A percentile compares a stretch with the other conserved stretches of the same genome.
These are phyloP conservation scores for Whalleya microplaca DNA, from an alignment of 2,329 filamentous ascomycete species.

Conservation along the genomic window DNA sequence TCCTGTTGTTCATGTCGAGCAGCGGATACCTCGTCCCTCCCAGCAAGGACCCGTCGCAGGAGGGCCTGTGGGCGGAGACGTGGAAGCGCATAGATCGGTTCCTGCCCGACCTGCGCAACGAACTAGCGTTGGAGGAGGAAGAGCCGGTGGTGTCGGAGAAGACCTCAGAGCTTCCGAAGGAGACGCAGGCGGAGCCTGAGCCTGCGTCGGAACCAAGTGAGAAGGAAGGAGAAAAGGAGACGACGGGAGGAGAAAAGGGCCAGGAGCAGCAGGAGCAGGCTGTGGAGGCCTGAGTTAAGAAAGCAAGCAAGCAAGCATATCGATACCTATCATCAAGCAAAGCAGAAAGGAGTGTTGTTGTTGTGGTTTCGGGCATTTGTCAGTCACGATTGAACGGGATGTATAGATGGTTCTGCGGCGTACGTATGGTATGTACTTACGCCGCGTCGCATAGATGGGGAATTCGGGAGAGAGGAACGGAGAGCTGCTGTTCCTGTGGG, in stretches of 20 bases:
- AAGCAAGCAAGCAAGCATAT: too few relatives aligned
- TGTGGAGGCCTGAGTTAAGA: slow-evolving; percentile 1
- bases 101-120: slow-evolving; percentile 61
- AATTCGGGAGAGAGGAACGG: too few relatives aligned
- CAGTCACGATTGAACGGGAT: too few relatives aligned
- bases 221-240: background rate
- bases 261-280: slow-evolving; percentile 10
- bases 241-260: slow-evolving; percentile 9
- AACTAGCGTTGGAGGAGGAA: slow-evolving; percentile 61
- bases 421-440: too few relatives aligned
- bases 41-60: slow-evolving; percentile 56
- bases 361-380: too few relatives aligned
- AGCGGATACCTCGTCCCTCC: slow-evolving; percentile 82
- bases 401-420: too few relatives aligned
- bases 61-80: slow-evolving; percentile 63
- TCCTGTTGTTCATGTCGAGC: slow-evolving; percentile 91
- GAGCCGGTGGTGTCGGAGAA: too few relatives aligned
- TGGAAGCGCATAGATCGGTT: slow-evolving; percentile 70
- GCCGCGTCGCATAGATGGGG: too few relatives aligned
- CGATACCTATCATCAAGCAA: too few relatives aligned
- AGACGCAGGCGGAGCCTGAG: slow-evolving; percentile 3
- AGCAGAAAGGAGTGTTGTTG: too few relatives aligned
- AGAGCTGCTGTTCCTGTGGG: too few relatives aligned
- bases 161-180: slow-evolving; percentile 20
- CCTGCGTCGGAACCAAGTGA: background rate